These are phyloP conservation scores for Vigna angularis DNA, from an alignment of 306 rosid species.

Conservation along the genomic window DNA sequence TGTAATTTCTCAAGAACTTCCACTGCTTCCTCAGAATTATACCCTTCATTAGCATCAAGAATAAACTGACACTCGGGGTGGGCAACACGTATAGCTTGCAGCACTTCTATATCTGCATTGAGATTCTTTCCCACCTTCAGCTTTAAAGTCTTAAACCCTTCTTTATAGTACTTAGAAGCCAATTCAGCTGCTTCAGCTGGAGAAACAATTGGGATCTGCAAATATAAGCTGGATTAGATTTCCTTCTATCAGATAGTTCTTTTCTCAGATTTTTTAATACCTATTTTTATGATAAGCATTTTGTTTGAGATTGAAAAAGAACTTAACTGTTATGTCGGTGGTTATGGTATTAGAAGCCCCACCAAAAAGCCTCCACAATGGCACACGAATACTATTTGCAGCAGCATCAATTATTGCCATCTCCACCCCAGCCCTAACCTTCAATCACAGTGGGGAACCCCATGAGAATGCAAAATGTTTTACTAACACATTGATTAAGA, in stretches of 20 bases:
- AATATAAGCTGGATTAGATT: constrained; percentile 40
- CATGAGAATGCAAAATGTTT: constrained; percentile 3
- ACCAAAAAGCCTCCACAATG: constrained; percentile 94
- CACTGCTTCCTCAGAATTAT: constrained; percentile 78
- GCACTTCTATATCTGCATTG: constrained; percentile 81
- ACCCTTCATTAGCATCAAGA: constrained; percentile 97
- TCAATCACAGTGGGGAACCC: constrained; percentile 36
- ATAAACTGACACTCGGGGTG: constrained; percentile 83
- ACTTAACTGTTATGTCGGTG: constrained; percentile 87
- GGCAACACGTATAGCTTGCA: constrained; percentile 75
- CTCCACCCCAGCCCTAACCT: constrained; percentile 98
- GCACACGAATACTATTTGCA: constrained; percentile 78
- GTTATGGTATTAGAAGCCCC: constrained; percentile 81
- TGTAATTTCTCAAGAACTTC: constrained; percentile 84
- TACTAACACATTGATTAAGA: constrained; percentile 6
- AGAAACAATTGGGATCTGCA: constrained; percentile 90
- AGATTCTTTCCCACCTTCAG: constrained; percentile 92
- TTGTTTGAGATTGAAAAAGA: constrained; percentile 34
- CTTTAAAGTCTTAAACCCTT: constrained; percentile 86
- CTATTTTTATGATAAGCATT: constrained; percentile 13
- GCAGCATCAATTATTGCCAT: constrained; percentile 94
- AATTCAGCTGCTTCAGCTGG: constrained; percentile 79
- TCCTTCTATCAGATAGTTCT: constrained; percentile 8
- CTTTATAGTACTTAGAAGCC: constrained; percentile 75
- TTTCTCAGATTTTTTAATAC: background rate